Evolutionary conservation across 2,329 filamentous ascomycete genomes (phyloP), one percentile per base, ranked within the genome.

Genomic region (Pseudogymnoascus verrucosus): DNA sequence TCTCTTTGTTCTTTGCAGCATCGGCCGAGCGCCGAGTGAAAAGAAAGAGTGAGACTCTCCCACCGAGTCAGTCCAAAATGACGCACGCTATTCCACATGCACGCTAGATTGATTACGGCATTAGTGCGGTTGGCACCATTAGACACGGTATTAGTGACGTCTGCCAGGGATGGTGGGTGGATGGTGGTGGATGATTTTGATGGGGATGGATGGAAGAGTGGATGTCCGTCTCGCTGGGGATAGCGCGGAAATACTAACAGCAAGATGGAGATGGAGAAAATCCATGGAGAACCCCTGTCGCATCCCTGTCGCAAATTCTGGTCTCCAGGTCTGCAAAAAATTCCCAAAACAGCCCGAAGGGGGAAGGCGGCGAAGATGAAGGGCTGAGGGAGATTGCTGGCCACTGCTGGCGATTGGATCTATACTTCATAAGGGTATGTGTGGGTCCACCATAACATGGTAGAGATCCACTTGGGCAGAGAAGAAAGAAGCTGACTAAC

Each of bases 311-410:
- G n/a, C 36, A 19, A n/a, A 2, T 31, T 23, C 2, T 47, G 42
- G 42, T 47, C 42, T 47, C 42, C 42, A 47, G 42, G 42, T 47
- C 42, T 47, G 42, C 42, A 47, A 47, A 47, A 47, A 47, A 47
- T 14, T 47, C 42, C 42, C 42, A 47, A 47, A 44, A 47, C 42
- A 14, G 11, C 42, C 42, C 10, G 14, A 47, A 26, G 2, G 2
- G 42, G 42, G 26, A 26, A 10, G 11, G 42, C 8, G 42, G 19
- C 42, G 19, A 47, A 47, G 42, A 47, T 21, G 42, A 47, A 26
- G 14, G 21, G 42, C 42, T 47, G 42, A 47, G 42, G 42, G 42
- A 47, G 42, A 47, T 47, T 19, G 19, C 19, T 19, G 19, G 19
- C 19, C 19, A 19, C 19, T 47, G 12, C 19, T 23, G 21, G 10